Evolutionary conservation across 2,329 filamentous ascomycete species (phyloP).

Genomic region (Alternaria triticina): DNA sequence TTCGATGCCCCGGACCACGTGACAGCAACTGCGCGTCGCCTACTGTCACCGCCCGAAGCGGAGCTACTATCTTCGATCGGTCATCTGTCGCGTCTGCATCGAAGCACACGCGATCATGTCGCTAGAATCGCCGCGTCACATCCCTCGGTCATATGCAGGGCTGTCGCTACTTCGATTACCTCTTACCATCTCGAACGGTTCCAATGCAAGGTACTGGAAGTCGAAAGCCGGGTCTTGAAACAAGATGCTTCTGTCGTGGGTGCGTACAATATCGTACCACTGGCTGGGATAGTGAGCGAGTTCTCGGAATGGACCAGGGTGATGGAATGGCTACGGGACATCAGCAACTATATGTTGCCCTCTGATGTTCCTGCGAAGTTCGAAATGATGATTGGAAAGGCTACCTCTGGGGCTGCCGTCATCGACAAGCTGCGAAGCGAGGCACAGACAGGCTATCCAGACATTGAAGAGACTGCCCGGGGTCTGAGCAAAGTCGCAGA

Average conservation of each 20-base stretch:
- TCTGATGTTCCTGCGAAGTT: constrained; percentile 23
- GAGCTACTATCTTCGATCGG: constrained; percentile 80
- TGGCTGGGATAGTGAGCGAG: constrained; percentile 82
- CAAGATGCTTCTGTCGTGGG: constrained; percentile 82
- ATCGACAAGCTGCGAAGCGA: constrained; percentile 79
- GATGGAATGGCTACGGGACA: constrained; percentile 84
- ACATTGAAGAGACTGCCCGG: constrained; percentile 78
- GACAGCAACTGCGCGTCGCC: constrained; percentile 48
- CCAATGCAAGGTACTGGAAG: constrained; percentile 81
- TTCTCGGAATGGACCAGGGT: constrained; percentile 86
- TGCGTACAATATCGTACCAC: constrained; percentile 89
- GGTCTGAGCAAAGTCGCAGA: constrained; percentile 80
- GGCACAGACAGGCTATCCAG: constrained; percentile 84
- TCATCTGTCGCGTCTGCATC: constrained; percentile 78
- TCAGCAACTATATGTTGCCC: constrained; percentile 71
- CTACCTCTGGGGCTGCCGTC: constrained; percentile 71
- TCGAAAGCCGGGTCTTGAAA: constrained; percentile 78
- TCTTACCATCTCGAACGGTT: constrained; percentile 79
- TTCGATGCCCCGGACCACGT: constrained; percentile 62
- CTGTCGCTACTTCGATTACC: constrained; percentile 79
- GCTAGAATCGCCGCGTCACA: constrained; percentile 73
- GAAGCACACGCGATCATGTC: constrained; percentile 71
- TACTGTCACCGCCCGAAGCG: constrained; percentile 78
- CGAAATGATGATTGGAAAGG: constrained; percentile 17
- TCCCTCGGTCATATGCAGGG: constrained; percentile 82